phyloP scores from a whole-genome alignment of 352 stramenopile species.

The Globisporangium middletonii region DNA sequence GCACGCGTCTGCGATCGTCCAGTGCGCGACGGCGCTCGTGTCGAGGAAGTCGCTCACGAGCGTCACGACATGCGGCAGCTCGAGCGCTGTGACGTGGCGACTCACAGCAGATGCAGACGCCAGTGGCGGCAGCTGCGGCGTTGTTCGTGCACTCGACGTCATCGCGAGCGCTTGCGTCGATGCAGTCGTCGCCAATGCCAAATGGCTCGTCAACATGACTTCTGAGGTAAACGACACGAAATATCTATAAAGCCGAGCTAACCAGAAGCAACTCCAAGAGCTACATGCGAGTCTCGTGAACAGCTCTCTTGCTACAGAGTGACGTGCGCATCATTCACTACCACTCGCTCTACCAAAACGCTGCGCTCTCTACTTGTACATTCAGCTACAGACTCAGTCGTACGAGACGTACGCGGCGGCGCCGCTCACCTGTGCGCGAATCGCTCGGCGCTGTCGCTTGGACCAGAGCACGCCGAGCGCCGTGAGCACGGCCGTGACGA shows the following conservation, averaged over 20 bases:
- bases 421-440: constrained; percentile 6
- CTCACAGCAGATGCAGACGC: constrained; percentile 3
- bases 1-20: constrained; percentile 6
- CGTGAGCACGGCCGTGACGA: constrained; percentile 30
- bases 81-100: constrained; percentile 1
- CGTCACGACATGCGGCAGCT: constrained; percentile 8
- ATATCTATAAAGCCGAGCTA: too few species aligned
- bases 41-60: constrained; percentile 13
- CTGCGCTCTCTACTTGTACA: too few species aligned
- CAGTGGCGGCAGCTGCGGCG: constrained; percentile 1
- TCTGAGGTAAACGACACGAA: too few species aligned
- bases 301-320: too few species aligned
- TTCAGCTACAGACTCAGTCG: neutral
- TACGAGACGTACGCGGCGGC: constrained; percentile 22
- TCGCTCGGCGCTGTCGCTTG: constrained; percentile 1
- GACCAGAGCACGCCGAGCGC: constrained; percentile 24
- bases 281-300: too few species aligned
- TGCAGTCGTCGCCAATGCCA: neutral
- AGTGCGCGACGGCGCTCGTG: neutral
- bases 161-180: too few species aligned
- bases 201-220: too few species aligned
- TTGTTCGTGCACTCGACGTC: neutral
- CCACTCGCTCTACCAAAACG: neutral
- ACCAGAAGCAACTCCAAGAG: too few species aligned
- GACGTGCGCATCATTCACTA: too few species aligned